Evolutionary conservation across 2,329 filamentous ascomycete genomes (phyloP), one percentile per base, ranked within the genome.

Genomic region (Cercospora berteroae): DNA sequence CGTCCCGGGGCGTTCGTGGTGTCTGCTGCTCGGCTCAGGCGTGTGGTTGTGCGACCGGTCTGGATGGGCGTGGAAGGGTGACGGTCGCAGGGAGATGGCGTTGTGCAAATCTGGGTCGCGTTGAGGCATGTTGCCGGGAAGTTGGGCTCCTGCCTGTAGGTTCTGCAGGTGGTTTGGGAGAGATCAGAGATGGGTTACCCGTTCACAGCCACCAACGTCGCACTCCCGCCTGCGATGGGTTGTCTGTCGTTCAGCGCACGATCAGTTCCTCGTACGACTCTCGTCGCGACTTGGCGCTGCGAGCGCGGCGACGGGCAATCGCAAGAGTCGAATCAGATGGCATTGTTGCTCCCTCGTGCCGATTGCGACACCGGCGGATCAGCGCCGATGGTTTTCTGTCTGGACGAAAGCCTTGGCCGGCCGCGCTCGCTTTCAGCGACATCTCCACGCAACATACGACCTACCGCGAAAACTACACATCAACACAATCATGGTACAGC

Each of bases 71-170:
- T 81, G 79, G 71, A 81, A 83, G 57, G 82, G 82, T 44, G 75
- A 77, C 36, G 83, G 82, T 71, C 81, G 79, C 74, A 84, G 78
- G 50, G 80, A 81, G 66, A 84, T 83, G 56, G 83, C 81, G 67
- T 79, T 79, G 71, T 83, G 81, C 42, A 84, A 75, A 75, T 84
- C 81, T 20, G 80, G 78, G 71, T 84, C 82, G 31, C 71, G 67
- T 44, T 67, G 66, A 25, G 65, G 65, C 74, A 75, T 58, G 16
- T 20, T 58, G 27, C 31, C 36, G 52, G 52, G 13, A 31, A n/a
- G 10, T 57, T 31, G 23, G 52, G 16, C 25, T 13, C 36, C 36
- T 42, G 52, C 25, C 52, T 23, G 25, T 5, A 33, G 52, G 52
- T 20, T 8, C 48, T 52, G 18, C 25, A 33, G 23, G 12, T 25